These are phyloP conservation scores for Tubosaeta brunneosetosa DNA, from an alignment of 768 basidiomycete species.

Conservation along the genomic window DNA sequence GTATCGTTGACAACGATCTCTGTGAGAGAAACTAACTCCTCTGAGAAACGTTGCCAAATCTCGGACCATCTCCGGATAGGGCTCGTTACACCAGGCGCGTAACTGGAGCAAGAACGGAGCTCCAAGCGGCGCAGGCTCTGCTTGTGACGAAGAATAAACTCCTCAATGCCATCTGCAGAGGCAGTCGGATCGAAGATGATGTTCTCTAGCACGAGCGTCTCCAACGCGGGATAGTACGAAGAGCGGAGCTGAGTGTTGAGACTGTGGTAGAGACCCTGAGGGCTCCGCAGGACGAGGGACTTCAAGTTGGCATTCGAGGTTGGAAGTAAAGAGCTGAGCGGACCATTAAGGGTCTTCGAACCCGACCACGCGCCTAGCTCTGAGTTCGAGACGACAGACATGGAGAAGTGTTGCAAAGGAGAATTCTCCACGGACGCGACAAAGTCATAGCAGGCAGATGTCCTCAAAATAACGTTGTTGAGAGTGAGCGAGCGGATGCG, in stretches of 20 bases:
- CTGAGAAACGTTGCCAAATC: slow-evolving; percentile 23
- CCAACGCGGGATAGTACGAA: slow-evolving; percentile 23
- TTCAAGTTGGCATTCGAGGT: slow-evolving; percentile 15
- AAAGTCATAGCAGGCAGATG: slow-evolving; percentile 25
- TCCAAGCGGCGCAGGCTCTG: slow-evolving; percentile 20
- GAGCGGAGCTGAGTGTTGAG: slow-evolving; percentile 16
- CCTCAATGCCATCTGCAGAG: slow-evolving; percentile 23
- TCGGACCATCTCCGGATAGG: slow-evolving; percentile 24
- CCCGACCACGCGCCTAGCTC: slow-evolving; percentile 29
- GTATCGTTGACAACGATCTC: slow-evolving; percentile 18
- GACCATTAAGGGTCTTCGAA: slow-evolving; percentile 25
- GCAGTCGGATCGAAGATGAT: slow-evolving; percentile 25
- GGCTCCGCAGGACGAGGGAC: slow-evolving; percentile 24
- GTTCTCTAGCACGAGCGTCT: slow-evolving; percentile 26
- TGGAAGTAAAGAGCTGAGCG: slow-evolving; percentile 25
- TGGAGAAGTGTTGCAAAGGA: slow-evolving; percentile 27
- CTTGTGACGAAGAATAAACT: slow-evolving; percentile 31
- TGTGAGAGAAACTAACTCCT: slow-evolving; percentile 20
- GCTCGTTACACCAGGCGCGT: slow-evolving; percentile 11
- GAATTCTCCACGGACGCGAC: slow-evolving; percentile 22
- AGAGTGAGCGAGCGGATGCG: slow-evolving; percentile 20
- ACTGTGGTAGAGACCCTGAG: slow-evolving; percentile 29
- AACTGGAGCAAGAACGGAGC: slow-evolving; percentile 24
- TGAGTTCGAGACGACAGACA: slow-evolving; percentile 29
- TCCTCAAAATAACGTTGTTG: slow-evolving; percentile 26